These are phyloP conservation scores for Annulohypoxylon truncatum DNA, from an alignment of 2,329 filamentous ascomycete species.

Conservation along the genomic window DNA sequence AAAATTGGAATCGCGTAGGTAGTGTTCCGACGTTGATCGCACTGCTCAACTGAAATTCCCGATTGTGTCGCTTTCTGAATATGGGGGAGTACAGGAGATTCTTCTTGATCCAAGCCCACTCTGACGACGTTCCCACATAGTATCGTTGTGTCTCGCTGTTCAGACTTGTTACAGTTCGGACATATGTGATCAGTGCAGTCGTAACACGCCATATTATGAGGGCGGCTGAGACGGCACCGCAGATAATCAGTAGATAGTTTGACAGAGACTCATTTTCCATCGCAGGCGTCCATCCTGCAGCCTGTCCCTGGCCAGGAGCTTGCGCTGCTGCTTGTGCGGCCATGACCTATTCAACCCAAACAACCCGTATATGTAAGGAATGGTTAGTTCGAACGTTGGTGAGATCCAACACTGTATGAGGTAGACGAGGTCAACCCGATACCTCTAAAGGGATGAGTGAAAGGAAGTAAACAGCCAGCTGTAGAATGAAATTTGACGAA, in stretches of 20 bases:
- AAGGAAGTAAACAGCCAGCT: conserved; percentile 44
- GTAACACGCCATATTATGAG: conserved; percentile 75
- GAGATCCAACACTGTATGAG: conserved; percentile 20
- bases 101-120: conserved; percentile 72
- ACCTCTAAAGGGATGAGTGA: conserved; percentile 30
- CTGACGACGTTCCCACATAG: conserved; percentile 70
- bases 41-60: conserved; percentile 74
- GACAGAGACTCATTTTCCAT: conserved; percentile 66
- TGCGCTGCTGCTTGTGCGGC: conserved; percentile 25
- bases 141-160: conserved; percentile 84
- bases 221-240: conserved; percentile 70
- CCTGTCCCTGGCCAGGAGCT: conserved; percentile 45
- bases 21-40: conserved; percentile 80
- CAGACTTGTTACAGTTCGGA: conserved; percentile 79
- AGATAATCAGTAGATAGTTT: conserved; percentile 71
- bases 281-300: conserved; percentile 51
- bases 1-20: conserved; percentile 80
- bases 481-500: conserved; percentile 25
- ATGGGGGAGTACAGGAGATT: conserved; percentile 78
- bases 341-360: conserved; percentile 16
- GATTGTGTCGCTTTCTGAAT: conserved; percentile 79
- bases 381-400: conserved; percentile 22
- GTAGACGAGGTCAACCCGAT: conserved; percentile 44
- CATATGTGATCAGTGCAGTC: conserved; percentile 71
- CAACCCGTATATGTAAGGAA: conserved; percentile 19